Conservation (phyloP, 139 green algal genomes). For the Pseudopediastrum boryanum region DNA sequence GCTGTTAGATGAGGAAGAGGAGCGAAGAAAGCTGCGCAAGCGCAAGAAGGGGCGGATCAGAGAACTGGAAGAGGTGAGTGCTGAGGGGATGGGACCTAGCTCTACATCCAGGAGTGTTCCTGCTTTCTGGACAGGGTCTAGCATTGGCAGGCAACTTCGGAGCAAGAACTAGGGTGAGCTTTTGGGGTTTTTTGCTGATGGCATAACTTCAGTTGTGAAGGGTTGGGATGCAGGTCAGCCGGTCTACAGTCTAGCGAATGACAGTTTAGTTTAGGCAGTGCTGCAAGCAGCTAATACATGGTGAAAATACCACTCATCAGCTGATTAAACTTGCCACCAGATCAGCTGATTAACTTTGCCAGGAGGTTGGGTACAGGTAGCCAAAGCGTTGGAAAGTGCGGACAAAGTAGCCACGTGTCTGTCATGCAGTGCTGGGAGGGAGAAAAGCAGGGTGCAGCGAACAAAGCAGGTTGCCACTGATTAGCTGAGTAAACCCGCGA, state of each 20-base stretch:
- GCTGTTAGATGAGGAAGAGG: conserved; percentile 65
- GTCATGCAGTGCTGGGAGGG: too few relatives aligned
- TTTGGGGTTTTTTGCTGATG: neutral
- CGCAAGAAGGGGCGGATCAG: conserved; percentile 64
- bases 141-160: neutral
- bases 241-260: neutral
- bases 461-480: too few relatives aligned
- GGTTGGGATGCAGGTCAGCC: neutral
- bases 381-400: too few relatives aligned
- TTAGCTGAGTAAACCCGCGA: too few relatives aligned
- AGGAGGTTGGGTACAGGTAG: too few relatives aligned
- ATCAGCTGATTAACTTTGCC: too few relatives aligned
- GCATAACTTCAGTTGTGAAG: neutral
- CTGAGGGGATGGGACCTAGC: neutral
- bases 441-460: too few relatives aligned
- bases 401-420: too few relatives aligned
- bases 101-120: neutral
- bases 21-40: conserved; percentile 41
- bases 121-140: neutral
- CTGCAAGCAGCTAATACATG: too few relatives aligned
- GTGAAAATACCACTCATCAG: too few relatives aligned
- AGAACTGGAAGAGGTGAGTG: conserved; percentile 75
- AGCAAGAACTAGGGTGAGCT: neutral
- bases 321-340: too few relatives aligned
- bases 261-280: too few relatives aligned